A percentile compares a stretch with the other conserved stretches of the same genome.
phyloP scores from a whole-genome alignment of 371 early-diverging fungal species.

The Mucor sp. region DNA sequence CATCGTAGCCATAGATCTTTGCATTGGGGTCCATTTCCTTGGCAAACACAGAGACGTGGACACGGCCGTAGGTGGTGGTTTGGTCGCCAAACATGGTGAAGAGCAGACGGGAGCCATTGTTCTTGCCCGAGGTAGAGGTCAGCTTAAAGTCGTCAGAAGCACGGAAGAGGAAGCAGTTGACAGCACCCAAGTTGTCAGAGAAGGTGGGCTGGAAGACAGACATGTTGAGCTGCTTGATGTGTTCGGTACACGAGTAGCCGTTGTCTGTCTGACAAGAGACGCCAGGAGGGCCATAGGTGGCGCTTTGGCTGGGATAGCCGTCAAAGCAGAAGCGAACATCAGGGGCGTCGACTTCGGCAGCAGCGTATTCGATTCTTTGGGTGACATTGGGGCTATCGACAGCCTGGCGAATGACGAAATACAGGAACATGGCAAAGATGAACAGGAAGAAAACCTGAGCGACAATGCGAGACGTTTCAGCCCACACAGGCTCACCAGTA shows the following conservation, averaged over 20 bases:
- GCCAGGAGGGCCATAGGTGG: conserved; percentile 24
- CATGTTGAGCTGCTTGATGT: conserved; percentile 36
- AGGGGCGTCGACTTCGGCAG: conserved; percentile 41
- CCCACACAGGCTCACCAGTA: conserved; percentile 55
- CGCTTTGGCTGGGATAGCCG: conserved; percentile 33
- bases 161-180: conserved; percentile 45
- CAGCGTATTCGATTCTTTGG: conserved; percentile 37
- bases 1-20: conserved; percentile 30
- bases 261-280: conserved; percentile 43
- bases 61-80: conserved; percentile 29
- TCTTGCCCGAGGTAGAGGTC: conserved; percentile 41
- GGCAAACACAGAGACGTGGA: conserved; percentile 49
- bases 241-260: conserved; percentile 36
- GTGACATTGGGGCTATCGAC: conserved; percentile 48
- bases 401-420: conserved; percentile 50
- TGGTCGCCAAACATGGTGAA: conserved; percentile 47
- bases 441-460: conserved; percentile 47
- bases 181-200: conserved; percentile 40
- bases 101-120: conserved; percentile 45
- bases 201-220: conserved; percentile 39
- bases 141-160: conserved; percentile 33
- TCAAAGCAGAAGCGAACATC: conserved; percentile 55
- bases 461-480: conserved; percentile 47
- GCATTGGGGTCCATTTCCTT: conserved; percentile 50
- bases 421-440: conserved; percentile 41